Percentiles rank a stretch among this genome's conserved stretches.
phyloP scores from a whole-genome alignment of 441 rosid species.

The Aquilaria agallochum region DNA sequence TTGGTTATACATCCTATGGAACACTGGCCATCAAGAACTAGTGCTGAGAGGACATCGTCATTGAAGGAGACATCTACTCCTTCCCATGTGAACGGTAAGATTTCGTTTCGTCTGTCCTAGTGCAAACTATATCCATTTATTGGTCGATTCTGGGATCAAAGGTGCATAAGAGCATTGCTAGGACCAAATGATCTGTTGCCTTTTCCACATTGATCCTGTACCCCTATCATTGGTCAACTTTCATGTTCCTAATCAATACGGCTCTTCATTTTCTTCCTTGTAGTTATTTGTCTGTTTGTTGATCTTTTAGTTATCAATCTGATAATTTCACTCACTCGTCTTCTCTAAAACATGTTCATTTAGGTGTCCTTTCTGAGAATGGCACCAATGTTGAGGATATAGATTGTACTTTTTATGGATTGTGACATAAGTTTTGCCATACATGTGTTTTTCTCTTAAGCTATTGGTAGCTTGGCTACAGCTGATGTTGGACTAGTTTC shows the following conservation, averaged over 20 bases:
- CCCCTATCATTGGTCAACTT: background rate
- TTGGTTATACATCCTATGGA: conserved; percentile 69
- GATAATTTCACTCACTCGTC: too few species aligned
- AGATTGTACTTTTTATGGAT: conserved; percentile 19
- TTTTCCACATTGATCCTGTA: background rate
- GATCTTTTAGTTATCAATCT: too few species aligned
- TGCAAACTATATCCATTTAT: too few species aligned
- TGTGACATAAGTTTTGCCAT: too few species aligned
- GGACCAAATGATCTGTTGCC: too few species aligned
- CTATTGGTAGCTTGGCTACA: too few species aligned
- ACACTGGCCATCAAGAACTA: conserved; percentile 51
- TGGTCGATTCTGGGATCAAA: too few species aligned
- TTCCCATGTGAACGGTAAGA: conserved; percentile 58
- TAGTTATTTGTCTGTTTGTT: too few species aligned
- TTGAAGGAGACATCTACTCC: conserved; percentile 35
- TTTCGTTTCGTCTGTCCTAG: background rate
- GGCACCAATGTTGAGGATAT: conserved; percentile 38
- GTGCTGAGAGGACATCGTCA: conserved; percentile 44
- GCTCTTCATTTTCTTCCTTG: too few species aligned
- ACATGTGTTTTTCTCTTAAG: too few species aligned
- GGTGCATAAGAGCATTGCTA: too few species aligned
- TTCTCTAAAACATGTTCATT: conserved; percentile 2
- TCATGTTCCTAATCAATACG: background rate
- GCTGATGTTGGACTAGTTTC: too few species aligned
- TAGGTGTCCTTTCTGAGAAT: conserved; percentile 44